Percentiles rank a stretch among this genome's conserved stretches.
Evolutionary conservation across 495 filamentous ascomycete genomes (phyloP).

Genomic region (Penicillium desertorum): DNA sequence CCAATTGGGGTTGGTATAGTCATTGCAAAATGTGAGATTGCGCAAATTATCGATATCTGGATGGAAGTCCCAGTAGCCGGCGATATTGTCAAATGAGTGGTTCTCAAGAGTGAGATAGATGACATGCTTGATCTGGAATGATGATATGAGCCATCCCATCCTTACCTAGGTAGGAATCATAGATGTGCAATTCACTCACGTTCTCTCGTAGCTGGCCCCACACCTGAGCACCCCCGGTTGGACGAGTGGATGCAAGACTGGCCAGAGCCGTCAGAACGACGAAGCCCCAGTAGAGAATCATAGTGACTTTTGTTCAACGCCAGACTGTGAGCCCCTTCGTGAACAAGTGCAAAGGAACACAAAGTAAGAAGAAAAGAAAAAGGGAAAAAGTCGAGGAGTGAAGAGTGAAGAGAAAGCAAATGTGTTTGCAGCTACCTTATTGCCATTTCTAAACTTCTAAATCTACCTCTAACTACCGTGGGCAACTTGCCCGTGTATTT

Average conservation of each 20-base stretch:
- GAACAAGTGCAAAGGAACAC: too few species aligned
- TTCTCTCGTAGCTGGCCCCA: slow-evolving; percentile 35
- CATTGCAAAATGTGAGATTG: slow-evolving; percentile 40
- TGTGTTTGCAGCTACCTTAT: too few species aligned
- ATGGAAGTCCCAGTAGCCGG: slow-evolving; percentile 45
- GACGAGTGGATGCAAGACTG: slow-evolving; percentile 18
- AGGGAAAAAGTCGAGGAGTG: too few species aligned
- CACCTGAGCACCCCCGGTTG: slow-evolving; percentile 15
- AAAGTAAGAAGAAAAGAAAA: too few species aligned
- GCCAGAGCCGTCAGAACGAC: slow-evolving; percentile 12
- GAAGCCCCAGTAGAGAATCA: not conserved
- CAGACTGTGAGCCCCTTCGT: too few species aligned
- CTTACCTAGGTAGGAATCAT: not conserved
- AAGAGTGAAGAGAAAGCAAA: too few species aligned
- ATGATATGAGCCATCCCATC: not conserved
- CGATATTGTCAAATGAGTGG: slow-evolving; percentile 49
- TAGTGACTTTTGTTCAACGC: not conserved
- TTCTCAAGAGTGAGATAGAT: slow-evolving; percentile 49
- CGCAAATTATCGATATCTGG: slow-evolving; percentile 42
- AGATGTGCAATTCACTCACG: slow-evolving; percentile 16
- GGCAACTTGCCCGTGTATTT: too few species aligned
- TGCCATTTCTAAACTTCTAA: too few species aligned
- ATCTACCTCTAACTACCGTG: too few species aligned
- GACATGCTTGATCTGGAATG: slow-evolving; percentile 42
- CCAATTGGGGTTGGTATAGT: slow-evolving; percentile 46